A percentile compares a stretch with the other conserved stretches of the same genome.
phyloP scores from a whole-genome alignment of 495 filamentous ascomycete genomes.

The Delitschia confertaspora region DNA sequence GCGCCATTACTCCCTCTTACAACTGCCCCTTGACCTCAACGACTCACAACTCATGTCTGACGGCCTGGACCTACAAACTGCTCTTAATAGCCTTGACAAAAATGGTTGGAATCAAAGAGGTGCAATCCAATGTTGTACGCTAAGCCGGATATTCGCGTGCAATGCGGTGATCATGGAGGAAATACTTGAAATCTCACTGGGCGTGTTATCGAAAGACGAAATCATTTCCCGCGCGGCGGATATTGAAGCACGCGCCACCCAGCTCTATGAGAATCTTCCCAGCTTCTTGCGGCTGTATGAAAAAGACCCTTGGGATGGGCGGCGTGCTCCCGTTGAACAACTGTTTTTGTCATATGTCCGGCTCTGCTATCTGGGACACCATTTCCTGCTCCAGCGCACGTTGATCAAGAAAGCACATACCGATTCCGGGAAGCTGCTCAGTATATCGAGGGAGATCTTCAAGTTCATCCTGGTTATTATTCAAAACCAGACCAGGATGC shows the following conservation, averaged over 20 bases:
- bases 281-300: constrained; percentile 11
- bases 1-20: constrained; percentile 46
- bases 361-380: constrained; percentile 47
- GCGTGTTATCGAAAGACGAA: constrained; percentile 39
- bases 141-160: constrained; percentile 43
- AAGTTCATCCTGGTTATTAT: constrained; percentile 40
- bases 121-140: constrained; percentile 35
- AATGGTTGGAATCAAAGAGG: constrained; percentile 48
- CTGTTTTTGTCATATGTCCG: constrained; percentile 36
- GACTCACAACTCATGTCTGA: constrained; percentile 45
- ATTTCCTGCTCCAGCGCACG: constrained; percentile 51
- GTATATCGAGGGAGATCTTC: constrained; percentile 47
- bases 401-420: constrained; percentile 45
- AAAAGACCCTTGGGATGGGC: constrained; percentile 10
- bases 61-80: constrained; percentile 37
- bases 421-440: constrained; percentile 43
- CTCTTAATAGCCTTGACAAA: constrained; percentile 40
- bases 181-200: constrained; percentile 51
- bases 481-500: constrained; percentile 41
- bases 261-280: constrained; percentile 14
- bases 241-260: constrained; percentile 14
- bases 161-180: constrained; percentile 46
- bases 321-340: constrained; percentile 18
- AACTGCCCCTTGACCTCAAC: constrained; percentile 49
- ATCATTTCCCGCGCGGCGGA: constrained; percentile 43